A percentile compares a stretch with the other conserved stretches of the same genome.
Conservation (phyloP, 148 eudicot species). For the Rhododendron molle region DNA sequence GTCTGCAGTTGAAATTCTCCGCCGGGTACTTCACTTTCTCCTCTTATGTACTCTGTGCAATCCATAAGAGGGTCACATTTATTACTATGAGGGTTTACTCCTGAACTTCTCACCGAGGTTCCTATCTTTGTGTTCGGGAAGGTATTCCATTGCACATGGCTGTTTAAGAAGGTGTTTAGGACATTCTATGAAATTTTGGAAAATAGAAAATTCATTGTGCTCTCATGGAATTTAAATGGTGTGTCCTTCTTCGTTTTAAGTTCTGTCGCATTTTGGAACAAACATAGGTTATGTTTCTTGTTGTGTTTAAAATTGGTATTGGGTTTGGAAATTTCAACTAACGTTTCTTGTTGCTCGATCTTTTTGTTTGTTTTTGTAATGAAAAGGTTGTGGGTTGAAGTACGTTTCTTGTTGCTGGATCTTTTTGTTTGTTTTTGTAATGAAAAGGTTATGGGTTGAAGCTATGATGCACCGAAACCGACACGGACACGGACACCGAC, state of each 20-base stretch:
- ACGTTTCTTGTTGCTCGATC: neutral
- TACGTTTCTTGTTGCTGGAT: too few species aligned
- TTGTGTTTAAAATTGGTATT: neutral
- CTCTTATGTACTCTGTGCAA: neutral
- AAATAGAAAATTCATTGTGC: neutral
- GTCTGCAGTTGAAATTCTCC: constrained; percentile 56
- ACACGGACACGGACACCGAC: too few species aligned
- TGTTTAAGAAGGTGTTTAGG: constrained; percentile 34
- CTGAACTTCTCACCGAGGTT: neutral
- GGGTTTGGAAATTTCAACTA: neutral
- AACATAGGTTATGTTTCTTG: neutral
- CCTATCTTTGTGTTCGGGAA: constrained; percentile 26
- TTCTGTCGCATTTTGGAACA: neutral
- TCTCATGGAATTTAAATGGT: neutral
- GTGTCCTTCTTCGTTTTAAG: neutral
- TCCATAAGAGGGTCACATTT: neutral
- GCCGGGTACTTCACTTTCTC: constrained; percentile 54
- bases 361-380: neutral
- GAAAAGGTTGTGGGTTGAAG: neutral
- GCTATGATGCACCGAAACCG: too few species aligned
- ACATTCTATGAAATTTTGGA: neutral
- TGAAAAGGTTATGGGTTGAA: too few species aligned
- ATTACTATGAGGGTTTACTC: neutral
- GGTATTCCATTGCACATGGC: constrained; percentile 47
- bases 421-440: too few species aligned